Percentiles rank a stretch among this genome's conserved stretches.
phyloP scores from a whole-genome alignment of 2,329 filamentous ascomycete genomes.

The Arthroderma sp. region DNA sequence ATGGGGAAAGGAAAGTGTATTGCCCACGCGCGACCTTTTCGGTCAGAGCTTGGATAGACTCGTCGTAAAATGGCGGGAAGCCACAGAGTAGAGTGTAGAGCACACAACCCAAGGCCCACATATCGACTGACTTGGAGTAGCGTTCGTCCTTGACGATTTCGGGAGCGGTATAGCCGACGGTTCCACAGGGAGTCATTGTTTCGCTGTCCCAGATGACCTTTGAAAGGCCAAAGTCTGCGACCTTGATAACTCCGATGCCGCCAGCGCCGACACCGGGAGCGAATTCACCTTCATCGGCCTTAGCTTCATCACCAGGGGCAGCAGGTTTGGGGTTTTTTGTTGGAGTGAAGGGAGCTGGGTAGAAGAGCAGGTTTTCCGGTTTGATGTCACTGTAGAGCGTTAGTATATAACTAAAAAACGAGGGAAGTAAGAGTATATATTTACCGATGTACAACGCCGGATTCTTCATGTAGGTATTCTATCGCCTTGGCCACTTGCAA shows the following conservation, averaged over 20 bases:
- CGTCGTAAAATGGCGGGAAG: constrained; percentile 97
- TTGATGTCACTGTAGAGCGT: constrained; percentile 65
- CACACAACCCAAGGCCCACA: constrained; percentile 97
- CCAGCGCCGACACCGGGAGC: constrained; percentile 68
- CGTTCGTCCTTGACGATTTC: constrained; percentile 98
- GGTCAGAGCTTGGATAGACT: constrained; percentile 91
- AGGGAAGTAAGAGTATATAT: constrained; percentile 22
- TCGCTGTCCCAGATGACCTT: constrained; percentile 98
- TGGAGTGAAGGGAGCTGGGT: constrained; percentile 69
- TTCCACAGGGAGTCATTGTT: constrained; percentile 98
- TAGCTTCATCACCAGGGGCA: constrained; percentile 86
- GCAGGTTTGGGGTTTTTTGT: constrained; percentile 68
- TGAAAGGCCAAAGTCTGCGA: constrained; percentile 93
- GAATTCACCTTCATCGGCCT: constrained; percentile 93
- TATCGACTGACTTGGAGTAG: constrained; percentile 97
- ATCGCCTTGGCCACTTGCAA: constrained; percentile 87
- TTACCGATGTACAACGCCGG: constrained; percentile 92
- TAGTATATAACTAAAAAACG: background rate
- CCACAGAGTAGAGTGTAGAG: constrained; percentile 93
- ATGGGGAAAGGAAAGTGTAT: constrained; percentile 94
- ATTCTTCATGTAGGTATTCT: constrained; percentile 87
- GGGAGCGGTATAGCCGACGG: constrained; percentile 92
- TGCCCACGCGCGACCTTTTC: constrained; percentile 96
- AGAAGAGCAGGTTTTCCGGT: constrained; percentile 91
- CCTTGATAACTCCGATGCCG: constrained; percentile 90